These are phyloP conservation scores for Populus hybrid DNA, from an alignment of 441 rosid genomes.

Conservation along the genomic window DNA sequence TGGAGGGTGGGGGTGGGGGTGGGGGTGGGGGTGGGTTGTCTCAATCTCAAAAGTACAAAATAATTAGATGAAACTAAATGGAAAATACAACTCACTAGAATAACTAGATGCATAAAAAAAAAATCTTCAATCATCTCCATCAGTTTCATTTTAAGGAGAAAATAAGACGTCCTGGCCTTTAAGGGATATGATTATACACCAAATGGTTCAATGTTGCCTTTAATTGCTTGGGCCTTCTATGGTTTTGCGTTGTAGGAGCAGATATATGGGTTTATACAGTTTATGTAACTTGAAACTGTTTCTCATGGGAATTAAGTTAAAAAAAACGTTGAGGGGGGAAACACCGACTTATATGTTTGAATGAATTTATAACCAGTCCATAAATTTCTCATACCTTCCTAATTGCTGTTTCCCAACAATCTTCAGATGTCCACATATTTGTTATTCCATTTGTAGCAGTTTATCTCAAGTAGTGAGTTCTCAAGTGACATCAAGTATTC, in stretches of 20 bases:
- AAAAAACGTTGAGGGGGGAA: not conserved
- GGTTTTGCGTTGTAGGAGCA: not conserved
- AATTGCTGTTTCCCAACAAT: not conserved
- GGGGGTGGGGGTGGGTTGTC: not conserved
- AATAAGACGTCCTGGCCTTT: not conserved
- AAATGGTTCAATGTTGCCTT: not conserved
- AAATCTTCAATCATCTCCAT: not conserved
- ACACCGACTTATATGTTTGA: not conserved
- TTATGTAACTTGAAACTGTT: not conserved
- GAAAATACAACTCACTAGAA: not conserved
- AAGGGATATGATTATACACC: not conserved
- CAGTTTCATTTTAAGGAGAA: not conserved
- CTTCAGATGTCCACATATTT: not conserved
- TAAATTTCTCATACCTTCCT: not conserved
- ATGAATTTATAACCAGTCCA: not conserved
- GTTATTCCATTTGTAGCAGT: not conserved
- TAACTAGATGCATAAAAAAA: too few relatives aligned
- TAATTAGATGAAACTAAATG: not conserved
- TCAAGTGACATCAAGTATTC: not conserved
- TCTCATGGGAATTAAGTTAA: not conserved
- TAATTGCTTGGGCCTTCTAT: not conserved
- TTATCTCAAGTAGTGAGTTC: not conserved
- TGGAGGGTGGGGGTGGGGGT: not conserved
- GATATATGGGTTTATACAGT: not conserved
- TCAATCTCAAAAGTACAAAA: not conserved